Percentiles rank a stretch among this genome's conserved stretches.
Conservation (phyloP, 805 yeast genomes). For the Kockiozyma suomiensis region DNA sequence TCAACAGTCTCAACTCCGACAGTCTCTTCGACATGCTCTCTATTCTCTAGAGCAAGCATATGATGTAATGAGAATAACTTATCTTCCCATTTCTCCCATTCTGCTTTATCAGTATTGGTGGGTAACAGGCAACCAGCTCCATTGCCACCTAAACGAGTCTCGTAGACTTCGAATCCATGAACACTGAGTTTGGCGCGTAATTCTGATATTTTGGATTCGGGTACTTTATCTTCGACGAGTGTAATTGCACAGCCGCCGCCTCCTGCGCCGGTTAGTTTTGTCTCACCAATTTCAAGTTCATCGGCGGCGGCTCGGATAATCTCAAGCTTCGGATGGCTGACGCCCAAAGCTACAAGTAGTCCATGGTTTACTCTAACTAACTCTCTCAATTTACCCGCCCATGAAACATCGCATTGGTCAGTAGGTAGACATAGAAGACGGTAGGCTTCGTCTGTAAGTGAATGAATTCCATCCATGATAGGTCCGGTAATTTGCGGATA, state of each 20-base stretch:
- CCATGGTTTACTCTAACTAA: constrained; percentile 86
- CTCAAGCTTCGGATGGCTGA: constrained; percentile 90
- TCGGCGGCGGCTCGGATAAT: constrained; percentile 68
- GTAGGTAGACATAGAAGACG: constrained; percentile 52
- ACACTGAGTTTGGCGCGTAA: constrained; percentile 45
- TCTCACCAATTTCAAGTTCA: constrained; percentile 68
- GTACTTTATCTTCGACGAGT: constrained; percentile 53
- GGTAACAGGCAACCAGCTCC: constrained; percentile 66
- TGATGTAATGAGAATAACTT: constrained; percentile 37
- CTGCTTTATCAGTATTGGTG: constrained; percentile 18
- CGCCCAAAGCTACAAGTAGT: constrained; percentile 79
- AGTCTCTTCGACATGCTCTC: constrained; percentile 53
- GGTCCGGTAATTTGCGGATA: constrained; percentile 59
- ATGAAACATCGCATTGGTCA: constrained; percentile 37
- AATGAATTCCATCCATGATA: constrained; percentile 75
- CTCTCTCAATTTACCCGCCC: constrained; percentile 50
- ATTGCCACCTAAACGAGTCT: constrained; percentile 82
- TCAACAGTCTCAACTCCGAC: constrained; percentile 50
- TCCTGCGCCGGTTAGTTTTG: constrained; percentile 97
- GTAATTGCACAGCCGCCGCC: constrained; percentile 99
- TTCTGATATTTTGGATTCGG: constrained; percentile 43
- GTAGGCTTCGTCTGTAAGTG: constrained; percentile 72
- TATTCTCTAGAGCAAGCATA: constrained; percentile 46
- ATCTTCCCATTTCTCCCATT: constrained; percentile 34
- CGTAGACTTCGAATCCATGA: constrained; percentile 70